These are phyloP conservation scores for Colletotrichum navitas DNA, from an alignment of 2,329 filamentous ascomycete genomes.

Conservation along the genomic window DNA sequence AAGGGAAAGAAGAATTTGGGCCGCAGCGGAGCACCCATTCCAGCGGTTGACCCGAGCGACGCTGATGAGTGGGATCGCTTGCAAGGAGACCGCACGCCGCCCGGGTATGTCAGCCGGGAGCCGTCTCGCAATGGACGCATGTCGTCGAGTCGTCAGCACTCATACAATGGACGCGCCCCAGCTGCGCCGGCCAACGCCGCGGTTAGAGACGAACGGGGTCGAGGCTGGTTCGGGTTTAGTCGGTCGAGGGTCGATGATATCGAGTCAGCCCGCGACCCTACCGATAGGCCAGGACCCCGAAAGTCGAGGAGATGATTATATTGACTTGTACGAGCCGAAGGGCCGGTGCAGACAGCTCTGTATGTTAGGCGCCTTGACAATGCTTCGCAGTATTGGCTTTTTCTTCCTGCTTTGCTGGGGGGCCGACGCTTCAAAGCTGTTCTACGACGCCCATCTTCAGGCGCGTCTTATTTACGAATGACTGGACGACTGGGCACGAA, in stretches of 20 bases:
- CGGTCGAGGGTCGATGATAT: conserved; percentile 37
- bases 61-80: conserved; percentile 63
- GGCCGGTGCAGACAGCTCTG: neutral
- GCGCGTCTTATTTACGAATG: conserved; percentile 8
- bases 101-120: conserved; percentile 37
- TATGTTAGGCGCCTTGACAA: neutral
- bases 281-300: conserved; percentile 9
- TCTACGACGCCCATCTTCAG: neutral
- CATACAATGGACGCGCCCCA: conserved; percentile 23
- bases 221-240: conserved; percentile 40
- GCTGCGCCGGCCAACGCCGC: conserved; percentile 29
- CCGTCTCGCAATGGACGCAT: conserved; percentile 39
- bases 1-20: conserved; percentile 72
- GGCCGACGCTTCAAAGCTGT: neutral
- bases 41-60: conserved; percentile 65
- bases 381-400: neutral
- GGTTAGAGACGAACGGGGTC: conserved; percentile 23
- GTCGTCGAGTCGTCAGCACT: conserved; percentile 30
- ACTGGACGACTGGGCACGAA: conserved; percentile 7
- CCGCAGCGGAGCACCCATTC: conserved; percentile 60
- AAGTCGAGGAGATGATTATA: neutral
- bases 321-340: neutral
- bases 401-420: neutral
- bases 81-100: conserved; percentile 34
- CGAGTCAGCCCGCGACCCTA: conserved; percentile 34